A percentile compares a stretch with the other conserved stretches of the same genome.
Conservation (phyloP, 176 grass and related monocot genomes). For the Ananas comosus region DNA sequence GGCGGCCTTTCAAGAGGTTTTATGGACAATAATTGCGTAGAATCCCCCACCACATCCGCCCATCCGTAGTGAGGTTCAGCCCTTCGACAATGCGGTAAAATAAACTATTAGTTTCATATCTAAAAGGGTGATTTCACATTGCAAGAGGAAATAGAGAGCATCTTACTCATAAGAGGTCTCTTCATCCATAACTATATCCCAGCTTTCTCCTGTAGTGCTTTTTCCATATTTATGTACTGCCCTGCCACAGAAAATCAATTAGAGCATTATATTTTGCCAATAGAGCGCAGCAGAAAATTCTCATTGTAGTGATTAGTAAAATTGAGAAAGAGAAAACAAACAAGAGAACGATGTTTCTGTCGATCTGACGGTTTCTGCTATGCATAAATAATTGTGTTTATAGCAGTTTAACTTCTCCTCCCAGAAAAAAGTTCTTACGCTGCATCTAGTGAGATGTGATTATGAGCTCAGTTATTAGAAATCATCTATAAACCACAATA, state of each 20-base stretch:
- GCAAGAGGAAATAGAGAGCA: neutral
- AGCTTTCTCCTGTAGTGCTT: conserved; percentile 86
- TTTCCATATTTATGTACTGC: conserved; percentile 97
- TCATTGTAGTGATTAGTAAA: too few relatives aligned
- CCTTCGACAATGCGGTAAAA: conserved; percentile 13
- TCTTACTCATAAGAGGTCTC: conserved; percentile 97
- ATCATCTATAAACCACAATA: too few relatives aligned
- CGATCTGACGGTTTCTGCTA: too few relatives aligned
- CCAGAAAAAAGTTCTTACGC: too few relatives aligned
- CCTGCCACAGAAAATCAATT: conserved; percentile 28
- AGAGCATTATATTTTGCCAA: neutral
- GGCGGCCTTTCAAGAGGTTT: conserved; percentile 54
- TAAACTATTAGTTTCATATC: neutral
- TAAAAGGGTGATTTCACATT: neutral
- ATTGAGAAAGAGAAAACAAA: too few relatives aligned
- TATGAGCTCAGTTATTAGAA: too few relatives aligned
- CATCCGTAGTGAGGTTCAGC: conserved; percentile 89
- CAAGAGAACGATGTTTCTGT: too few relatives aligned
- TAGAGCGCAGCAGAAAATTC: too few relatives aligned
- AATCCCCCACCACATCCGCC: conserved; percentile 90
- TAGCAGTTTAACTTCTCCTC: too few relatives aligned
- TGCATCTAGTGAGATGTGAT: too few relatives aligned
- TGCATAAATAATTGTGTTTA: too few relatives aligned
- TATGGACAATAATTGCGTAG: conserved; percentile 74
- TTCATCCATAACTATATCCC: conserved; percentile 77